Conservation (phyloP, 1,284 basidiomycete species). For the Ganoderma resinaceum region DNA sequence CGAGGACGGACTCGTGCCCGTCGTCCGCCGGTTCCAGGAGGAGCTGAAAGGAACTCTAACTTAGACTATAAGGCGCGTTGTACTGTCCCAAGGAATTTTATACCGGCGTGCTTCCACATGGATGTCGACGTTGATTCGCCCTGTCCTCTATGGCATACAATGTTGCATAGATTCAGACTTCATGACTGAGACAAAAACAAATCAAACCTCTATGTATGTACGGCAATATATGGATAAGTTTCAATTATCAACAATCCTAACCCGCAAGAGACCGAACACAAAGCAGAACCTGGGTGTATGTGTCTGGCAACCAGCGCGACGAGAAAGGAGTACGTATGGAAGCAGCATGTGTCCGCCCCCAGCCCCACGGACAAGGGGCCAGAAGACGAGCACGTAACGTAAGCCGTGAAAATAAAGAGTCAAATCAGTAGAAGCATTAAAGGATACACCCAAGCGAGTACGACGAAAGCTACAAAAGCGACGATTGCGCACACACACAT, state of each 20-base stretch:
- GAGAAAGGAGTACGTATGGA: slow-evolving; percentile 1
- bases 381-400: background rate
- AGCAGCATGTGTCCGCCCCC: background rate
- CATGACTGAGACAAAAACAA: slow-evolving; percentile 2
- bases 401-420: background rate
- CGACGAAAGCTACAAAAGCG: background rate
- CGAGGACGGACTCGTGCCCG: slow-evolving; percentile 53
- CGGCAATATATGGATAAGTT: background rate
- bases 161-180: slow-evolving; percentile 1
- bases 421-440: background rate
- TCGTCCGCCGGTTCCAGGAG: slow-evolving; percentile 50
- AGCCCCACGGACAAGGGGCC: background rate
- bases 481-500: slow-evolving; percentile 9
- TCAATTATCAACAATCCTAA: background rate
- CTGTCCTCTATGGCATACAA: background rate
- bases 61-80: background rate
- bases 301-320: slow-evolving; percentile 25
- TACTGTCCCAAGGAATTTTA: background rate
- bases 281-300: background rate
- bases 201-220: background rate
- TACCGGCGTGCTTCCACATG: background rate
- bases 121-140: background rate
- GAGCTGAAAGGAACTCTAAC: slow-evolving; percentile 30
- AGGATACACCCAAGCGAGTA: background rate
- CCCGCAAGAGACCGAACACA: background rate